phyloP scores from a whole-genome alignment of 306 rosid species.

The Acmispon strigosus region DNA sequence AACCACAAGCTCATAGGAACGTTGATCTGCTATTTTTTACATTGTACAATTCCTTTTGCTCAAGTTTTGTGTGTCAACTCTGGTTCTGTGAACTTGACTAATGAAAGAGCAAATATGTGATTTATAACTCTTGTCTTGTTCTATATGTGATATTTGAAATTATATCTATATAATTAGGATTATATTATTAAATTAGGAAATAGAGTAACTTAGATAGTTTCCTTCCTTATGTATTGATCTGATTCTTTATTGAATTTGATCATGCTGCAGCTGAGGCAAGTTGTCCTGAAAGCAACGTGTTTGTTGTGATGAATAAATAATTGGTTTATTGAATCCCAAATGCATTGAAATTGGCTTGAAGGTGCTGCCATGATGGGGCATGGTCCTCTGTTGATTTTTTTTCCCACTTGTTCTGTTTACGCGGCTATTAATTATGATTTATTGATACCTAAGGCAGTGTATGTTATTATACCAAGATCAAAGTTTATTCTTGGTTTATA shows the following conservation, averaged over 20 bases:
- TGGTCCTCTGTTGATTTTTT: neutral
- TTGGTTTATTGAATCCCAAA: constrained; percentile 5
- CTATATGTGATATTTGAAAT: no score
- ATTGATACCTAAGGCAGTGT: no score
- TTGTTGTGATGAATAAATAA: constrained; percentile 1
- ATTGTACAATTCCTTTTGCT: constrained; percentile 34
- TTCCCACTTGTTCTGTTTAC: neutral
- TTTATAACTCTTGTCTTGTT: neutral
- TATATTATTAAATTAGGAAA: no score
- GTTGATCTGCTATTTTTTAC: constrained; percentile 19
- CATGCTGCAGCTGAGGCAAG: neutral
- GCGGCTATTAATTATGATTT: neutral
- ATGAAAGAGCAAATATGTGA: constrained; percentile 25
- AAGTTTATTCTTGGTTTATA: no score
- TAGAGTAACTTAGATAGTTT: no score
- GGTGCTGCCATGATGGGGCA: neutral
- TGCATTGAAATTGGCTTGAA: neutral
- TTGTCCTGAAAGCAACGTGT: neutral
- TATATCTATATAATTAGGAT: no score
- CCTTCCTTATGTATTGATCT: no score
- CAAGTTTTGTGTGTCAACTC: constrained; percentile 20
- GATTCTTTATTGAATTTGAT: neutral
- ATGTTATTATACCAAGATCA: no score
- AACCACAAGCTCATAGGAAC: constrained; percentile 47
- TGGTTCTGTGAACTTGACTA: constrained; percentile 32